These are phyloP conservation scores for Pseudopyricularia javanii DNA, from an alignment of 2,329 filamentous ascomycete species.

Conservation along the genomic window DNA sequence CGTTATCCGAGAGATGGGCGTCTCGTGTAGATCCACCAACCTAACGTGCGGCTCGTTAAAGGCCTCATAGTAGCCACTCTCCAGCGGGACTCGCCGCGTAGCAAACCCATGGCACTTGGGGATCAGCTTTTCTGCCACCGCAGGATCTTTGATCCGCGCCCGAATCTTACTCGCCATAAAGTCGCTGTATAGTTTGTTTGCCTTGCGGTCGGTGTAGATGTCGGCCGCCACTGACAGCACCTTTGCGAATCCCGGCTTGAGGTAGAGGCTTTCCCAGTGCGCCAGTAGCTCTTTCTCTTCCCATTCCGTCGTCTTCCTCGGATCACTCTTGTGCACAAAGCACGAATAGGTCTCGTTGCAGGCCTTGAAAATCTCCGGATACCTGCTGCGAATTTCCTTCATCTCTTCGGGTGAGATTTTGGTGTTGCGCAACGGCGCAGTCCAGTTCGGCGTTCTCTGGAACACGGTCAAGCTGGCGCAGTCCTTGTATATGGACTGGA, in stretches of 20 bases:
- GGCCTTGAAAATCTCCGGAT: conserved; percentile 16
- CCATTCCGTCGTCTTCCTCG: conserved; percentile 17
- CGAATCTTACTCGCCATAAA: conserved; percentile 22
- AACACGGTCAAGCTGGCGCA: conserved; percentile 11
- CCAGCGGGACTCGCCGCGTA: conserved; percentile 30
- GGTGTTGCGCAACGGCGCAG: conserved; percentile 13
- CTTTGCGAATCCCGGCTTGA: conserved; percentile 24
- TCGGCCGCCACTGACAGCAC: conserved; percentile 11
- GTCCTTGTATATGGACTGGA: conserved; percentile 14
- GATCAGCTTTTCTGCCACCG: conserved; percentile 19
- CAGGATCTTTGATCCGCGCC: conserved; percentile 19
- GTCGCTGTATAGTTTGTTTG: conserved; percentile 15
- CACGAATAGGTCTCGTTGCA: conserved; percentile 12
- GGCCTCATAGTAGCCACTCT: conserved; percentile 35
- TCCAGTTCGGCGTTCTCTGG: conserved; percentile 14
- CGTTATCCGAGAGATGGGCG: conserved; percentile 23
- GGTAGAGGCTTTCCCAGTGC: conserved; percentile 19
- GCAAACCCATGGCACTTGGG: conserved; percentile 28
- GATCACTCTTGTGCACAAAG: conserved; percentile 16
- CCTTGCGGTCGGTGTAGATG: conserved; percentile 13
- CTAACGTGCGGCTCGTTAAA: conserved; percentile 31
- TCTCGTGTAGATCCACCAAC: conserved; percentile 29
- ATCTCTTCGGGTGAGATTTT: conserved; percentile 16
- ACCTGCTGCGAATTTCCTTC: conserved; percentile 13
- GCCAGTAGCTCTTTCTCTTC: conserved; percentile 16